A percentile compares a stretch with the other conserved stretches of the same genome.
phyloP scores from a whole-genome alignment of 78 protist species.

The Dictyostelium discoideum region dicty_2.7 NC_007090.3:1485501-1486000 shows the following conservation, averaged over 20 bases:
- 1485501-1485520: not conserved
- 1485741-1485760: not conserved
- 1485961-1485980: not conserved
- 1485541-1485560: no score
- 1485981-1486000: conserved; percentile 9
- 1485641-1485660: not conserved
- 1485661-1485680: not conserved
- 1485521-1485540: no score
- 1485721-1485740: not conserved
- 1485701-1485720: not conserved
- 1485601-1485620: not conserved
- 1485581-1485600: not conserved
- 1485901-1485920: not conserved
- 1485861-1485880: not conserved
- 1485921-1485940: not conserved
- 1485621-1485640: not conserved
- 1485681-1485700: not conserved
- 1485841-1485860: not conserved
- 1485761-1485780: not conserved
- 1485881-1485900: not conserved
- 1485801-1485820: not conserved
- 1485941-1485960: not conserved
- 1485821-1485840: not conserved
- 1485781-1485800: conserved; percentile 1
- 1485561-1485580: not conserved